Base-by-base conservation (phyloP, 768 basidiomycete genomes). In the Scleroderma bovista region DNA sequence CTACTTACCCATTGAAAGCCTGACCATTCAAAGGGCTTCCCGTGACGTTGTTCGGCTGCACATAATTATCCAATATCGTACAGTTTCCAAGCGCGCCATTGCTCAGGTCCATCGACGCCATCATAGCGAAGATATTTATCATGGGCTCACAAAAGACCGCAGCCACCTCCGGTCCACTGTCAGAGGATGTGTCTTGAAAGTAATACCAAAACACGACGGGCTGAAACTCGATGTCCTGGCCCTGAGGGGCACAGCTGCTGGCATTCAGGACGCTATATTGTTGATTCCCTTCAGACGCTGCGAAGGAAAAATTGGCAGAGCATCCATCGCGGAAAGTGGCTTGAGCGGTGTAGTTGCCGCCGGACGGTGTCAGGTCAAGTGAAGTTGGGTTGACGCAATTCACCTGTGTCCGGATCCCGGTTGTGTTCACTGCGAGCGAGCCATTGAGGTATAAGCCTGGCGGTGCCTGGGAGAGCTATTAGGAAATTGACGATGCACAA, bases 201-300 rank as follows among this genome's bases (percentile, higher is more conserved):
- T 73, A 84, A 60, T 63, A 84, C 83, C 84, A 87, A 57, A 86
- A 87, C 68, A 86, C 74, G 38, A 86, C 80, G 7, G 84, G 81
- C 32, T 72, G 75, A 51, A 74, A 73, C 20, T 57, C 53, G 26
- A 74, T 65, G 33, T 68, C 56, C 26, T 73, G 50, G 31, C 66
- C 57, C 5, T 61, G 38, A 54, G 51, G 31, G 42, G 57, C 51
- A 51, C 69, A 63, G 57, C 68, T 65, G 46, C 68, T 53, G 9
- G 70, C 55, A 2, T 73, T 70, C 17, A 65, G 44, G 3, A 79
- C 81, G 39, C 75, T 77, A 56, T 77, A 83, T 59, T 82, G 82
- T 48, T 71, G 60, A 2, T 60, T 58, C 6, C 77, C 65, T 32
- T 63, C 58, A 13, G 32, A 53, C 3, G 74, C 63, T 53, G 72